phyloP scores from a whole-genome alignment of 805 yeast genomes.

The Sugiyamaella americana region DNA sequence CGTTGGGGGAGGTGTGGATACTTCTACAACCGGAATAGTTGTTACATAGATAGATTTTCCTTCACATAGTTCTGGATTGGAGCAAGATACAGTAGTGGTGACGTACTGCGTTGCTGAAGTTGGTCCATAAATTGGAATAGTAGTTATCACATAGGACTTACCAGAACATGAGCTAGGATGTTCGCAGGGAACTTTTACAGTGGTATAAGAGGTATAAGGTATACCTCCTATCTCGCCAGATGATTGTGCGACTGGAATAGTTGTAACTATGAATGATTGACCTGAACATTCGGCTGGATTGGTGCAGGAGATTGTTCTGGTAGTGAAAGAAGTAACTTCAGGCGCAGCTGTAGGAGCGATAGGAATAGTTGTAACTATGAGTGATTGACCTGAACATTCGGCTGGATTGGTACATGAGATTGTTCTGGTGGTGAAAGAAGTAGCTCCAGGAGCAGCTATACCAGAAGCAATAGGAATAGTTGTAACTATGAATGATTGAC shows the following conservation, averaged over 20 bases:
- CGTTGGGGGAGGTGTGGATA: background rate
- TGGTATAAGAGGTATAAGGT: slow-evolving; percentile 5
- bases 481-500: slow-evolving; percentile 2
- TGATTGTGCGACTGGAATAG: slow-evolving; percentile 1
- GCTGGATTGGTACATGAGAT: slow-evolving; percentile 17
- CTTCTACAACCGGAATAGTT: background rate
- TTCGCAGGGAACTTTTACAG: slow-evolving; percentile 2
- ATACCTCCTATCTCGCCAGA: background rate
- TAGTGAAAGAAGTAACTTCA: slow-evolving; percentile 3
- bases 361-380: slow-evolving; percentile 1
- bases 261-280: background rate
- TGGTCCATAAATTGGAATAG: slow-evolving; percentile 2
- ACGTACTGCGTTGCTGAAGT: no score
- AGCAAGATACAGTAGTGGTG: slow-evolving; percentile 6
- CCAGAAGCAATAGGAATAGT: slow-evolving; percentile 3
- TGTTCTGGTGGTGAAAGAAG: slow-evolving; percentile 6
- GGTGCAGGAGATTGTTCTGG: slow-evolving; percentile 15
- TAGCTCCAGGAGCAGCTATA: background rate
- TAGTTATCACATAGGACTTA: slow-evolving; percentile 1
- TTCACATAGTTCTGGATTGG: slow-evolving; percentile 10
- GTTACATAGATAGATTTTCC: background rate
- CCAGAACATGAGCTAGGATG: slow-evolving; percentile 6
- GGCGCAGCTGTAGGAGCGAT: slow-evolving; percentile 1
- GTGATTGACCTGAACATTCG: slow-evolving; percentile 2
- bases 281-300: slow-evolving; percentile 10